Evolutionary conservation across 2,329 filamentous ascomycete species (phyloP).

Genomic region (Emmonsiellopsis sp.): DNA sequence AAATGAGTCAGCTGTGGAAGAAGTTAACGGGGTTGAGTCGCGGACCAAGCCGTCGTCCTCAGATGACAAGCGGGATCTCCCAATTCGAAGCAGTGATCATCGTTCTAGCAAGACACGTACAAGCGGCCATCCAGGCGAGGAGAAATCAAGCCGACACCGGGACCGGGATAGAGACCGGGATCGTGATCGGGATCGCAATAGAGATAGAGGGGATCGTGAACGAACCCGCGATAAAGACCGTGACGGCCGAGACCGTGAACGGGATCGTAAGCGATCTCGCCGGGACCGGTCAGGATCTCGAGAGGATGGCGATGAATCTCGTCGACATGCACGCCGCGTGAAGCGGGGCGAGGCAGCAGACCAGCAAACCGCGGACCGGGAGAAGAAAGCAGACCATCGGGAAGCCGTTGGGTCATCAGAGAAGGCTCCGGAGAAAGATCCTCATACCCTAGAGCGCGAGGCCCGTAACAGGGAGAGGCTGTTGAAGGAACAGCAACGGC

Average conservation of each 20-base stretch:
- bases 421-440: slow-evolving; percentile 45
- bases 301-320: slow-evolving; percentile 21
- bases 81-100: slow-evolving; percentile 17
- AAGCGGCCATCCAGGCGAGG: slow-evolving; percentile 20
- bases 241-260: slow-evolving; percentile 31
- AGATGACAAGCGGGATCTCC: slow-evolving; percentile 14
- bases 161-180: slow-evolving; percentile 37
- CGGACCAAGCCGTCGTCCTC: slow-evolving; percentile 16
- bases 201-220: slow-evolving; percentile 33
- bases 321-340: slow-evolving; percentile 24
- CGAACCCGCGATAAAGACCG: slow-evolving; percentile 26
- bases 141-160: slow-evolving; percentile 19
- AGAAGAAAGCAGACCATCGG: slow-evolving; percentile 4
- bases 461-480: slow-evolving; percentile 53
- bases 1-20: not conserved
- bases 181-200: slow-evolving; percentile 35
- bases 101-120: slow-evolving; percentile 21
- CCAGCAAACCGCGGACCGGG: not conserved
- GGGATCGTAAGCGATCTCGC: slow-evolving; percentile 28
- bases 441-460: slow-evolving; percentile 66
- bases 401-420: not conserved
- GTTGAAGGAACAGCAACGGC: slow-evolving; percentile 56
- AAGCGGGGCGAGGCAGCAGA: slow-evolving; percentile 24
- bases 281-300: slow-evolving; percentile 30
- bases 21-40: slow-evolving; percentile 6